Base-by-base conservation (phyloP, 345 rosid species). In the Ailanthus altissimus region DNA sequence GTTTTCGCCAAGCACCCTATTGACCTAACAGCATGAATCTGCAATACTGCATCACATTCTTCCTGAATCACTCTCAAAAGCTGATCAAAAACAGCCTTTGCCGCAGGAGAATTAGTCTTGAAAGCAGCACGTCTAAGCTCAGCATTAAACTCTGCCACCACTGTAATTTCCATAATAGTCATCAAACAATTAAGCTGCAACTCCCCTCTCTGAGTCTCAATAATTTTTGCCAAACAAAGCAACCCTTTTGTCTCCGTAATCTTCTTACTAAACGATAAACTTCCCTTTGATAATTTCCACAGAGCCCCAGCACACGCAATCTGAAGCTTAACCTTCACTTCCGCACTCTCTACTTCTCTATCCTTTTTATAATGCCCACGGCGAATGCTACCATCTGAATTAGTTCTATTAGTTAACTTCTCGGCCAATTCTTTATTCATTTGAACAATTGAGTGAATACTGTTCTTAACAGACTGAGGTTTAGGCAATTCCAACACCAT, bases 1-100 rank as follows among this genome's bases (percentile, higher is more conserved):
- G 89, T 88, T 68, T 89, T 77, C 18, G 94, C 92, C 69, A 90
- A 72, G 61, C 81, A 88, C 26, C 93, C 92, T 43, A 87, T 84
- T 42, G 94, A 81, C 67, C 67, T 77, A 53, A 88, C 80, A 26
- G 89, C 87, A 25, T 88, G 84, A 69, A 88, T 77, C 38, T 81
- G 82, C 67, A 87, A 72, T 4, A 5, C 38, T 2, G 82, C 73
- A 84, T 75, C 65, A 13, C 13, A 79, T 77, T 84, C 88, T 74
- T 84, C 88, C 46, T 81, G 61, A 79, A 85, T 72, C 54, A 90
- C 82, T 78, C 86, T 85, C 76, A 90, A 81, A 38, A 90, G 86
- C 80, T 88, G 89, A 73, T 88, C 88, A 70, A 90, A 25, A 66
- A 90, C 80, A 0, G 89, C 90, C 82, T 83, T 90, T 43, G 92